Base-by-base conservation (phyloP, 106 monocot genomes). In the Dendrobium huoshanense region DNA sequence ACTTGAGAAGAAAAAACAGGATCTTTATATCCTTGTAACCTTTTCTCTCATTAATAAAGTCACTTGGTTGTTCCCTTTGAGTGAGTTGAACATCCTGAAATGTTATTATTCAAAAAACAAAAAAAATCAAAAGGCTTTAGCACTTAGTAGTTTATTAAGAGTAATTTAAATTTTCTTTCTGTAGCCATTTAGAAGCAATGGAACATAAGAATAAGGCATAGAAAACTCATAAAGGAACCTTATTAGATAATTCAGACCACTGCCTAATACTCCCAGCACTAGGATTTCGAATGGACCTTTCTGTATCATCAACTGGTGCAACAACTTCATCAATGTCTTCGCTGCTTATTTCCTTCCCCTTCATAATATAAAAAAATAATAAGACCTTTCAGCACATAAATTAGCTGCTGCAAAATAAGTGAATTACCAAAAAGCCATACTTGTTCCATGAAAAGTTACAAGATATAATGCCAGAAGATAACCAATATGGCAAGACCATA, bases 291-390 rank as follows among this genome's bases (percentile, higher is more conserved):
- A 83, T 88, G 75, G 82, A 45, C 65, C 89, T 96, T 78, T 91
- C 85, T 67, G 77, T 73, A 83, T 82, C 80, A 54, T 81, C 81
- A 65, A 54, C 51, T 18, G 83, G 19, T 29, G 48, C 79, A 54
- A 75, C 76, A 61, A 19, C 47, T 65, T 75, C 74, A 64, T 65
- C 72, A 61, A 55, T 65, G 47, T 81, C 83, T 67, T 85, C 82
- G 43, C 79, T 79, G 54, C 73, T 84, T 65, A 78, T 54, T 31
- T 73, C 88, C 67, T 87, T 92, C 24, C 81, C 81, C 95, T 94
- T 42, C 41, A 74, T 20, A n/a, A 74, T 20, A 6, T n/a, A 74
- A 74, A 43, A 74, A 44, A 43, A 74, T 74, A 20, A 41, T 44
- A 74, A 74, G 74, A 74, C 42, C 37, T 74, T 41, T 42, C 19